These are phyloP conservation scores for Chaetomium sp. DNA, from an alignment of 2,329 filamentous ascomycete genomes.

Conservation along the genomic window DNA sequence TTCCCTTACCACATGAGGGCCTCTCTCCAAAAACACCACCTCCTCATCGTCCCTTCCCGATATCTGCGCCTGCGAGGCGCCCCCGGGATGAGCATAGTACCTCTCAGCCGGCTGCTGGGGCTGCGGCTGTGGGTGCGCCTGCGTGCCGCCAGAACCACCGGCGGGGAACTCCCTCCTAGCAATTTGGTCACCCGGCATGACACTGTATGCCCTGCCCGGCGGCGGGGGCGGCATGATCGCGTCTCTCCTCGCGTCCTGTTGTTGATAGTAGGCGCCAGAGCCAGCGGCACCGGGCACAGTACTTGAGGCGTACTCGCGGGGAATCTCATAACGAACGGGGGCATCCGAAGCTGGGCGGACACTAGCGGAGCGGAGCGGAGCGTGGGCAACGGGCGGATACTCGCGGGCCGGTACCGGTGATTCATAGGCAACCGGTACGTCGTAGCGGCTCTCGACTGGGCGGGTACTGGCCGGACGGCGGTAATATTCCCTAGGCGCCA, in stretches of 20 bases:
- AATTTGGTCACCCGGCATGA: constrained; percentile 24
- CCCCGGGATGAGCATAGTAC: constrained; percentile 17
- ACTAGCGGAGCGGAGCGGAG: constrained; percentile 19
- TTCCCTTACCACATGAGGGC: constrained; percentile 6
- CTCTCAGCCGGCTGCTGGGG: constrained; percentile 35
- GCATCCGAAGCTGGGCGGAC: constrained; percentile 17
- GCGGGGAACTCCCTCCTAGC: constrained; percentile 32
- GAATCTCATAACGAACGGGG: constrained; percentile 26
- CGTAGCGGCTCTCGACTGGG: constrained; percentile 19
- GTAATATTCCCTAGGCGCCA: constrained; percentile 40
- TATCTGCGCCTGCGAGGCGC: background rate
- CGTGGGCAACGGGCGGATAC: background rate
- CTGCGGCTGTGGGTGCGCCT: constrained; percentile 33
- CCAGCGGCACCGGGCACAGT: constrained; percentile 38
- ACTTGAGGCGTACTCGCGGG: constrained; percentile 28
- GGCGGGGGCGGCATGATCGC: constrained; percentile 19
- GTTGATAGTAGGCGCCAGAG: constrained; percentile 13
- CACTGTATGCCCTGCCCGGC: constrained; percentile 28
- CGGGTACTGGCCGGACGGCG: constrained; percentile 16
- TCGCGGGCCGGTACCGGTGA: constrained; percentile 10
- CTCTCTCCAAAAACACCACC: constrained; percentile 19
- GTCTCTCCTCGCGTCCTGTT: constrained; percentile 24
- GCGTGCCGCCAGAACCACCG: background rate
- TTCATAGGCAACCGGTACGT: constrained; percentile 22
- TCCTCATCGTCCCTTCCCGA: constrained; percentile 20